Evolutionary conservation across 768 basidiomycete genomes (phyloP), one percentile per base, ranked within the genome.

Genomic region (Arthromyces matolae): DNA sequence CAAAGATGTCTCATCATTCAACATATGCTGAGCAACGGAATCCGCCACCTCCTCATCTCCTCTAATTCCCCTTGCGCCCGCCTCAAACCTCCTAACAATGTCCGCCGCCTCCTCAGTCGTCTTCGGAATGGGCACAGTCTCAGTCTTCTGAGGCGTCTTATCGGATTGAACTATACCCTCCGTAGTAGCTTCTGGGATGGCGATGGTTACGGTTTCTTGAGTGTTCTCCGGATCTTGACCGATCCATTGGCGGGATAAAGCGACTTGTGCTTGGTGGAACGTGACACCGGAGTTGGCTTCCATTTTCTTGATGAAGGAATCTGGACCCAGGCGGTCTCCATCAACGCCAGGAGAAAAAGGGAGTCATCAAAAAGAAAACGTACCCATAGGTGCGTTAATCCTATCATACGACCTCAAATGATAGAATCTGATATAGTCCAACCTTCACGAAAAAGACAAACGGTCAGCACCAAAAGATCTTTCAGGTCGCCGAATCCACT

Each of bases 321-420:
- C 63, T 59, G 8, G 27, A 13, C 1, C 7, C 25, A 14, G 7
- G 37, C 7, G 19, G 18, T 27, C 8, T 16, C 12, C n/a, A 12
- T 23, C 10, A 13, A 24, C 8, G 24, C 13, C 9, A n/a, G 6
- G 42, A 33, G 3, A 29, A 13, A 22, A 22, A 8, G 9, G 35
- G 3, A 13, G 32, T 33, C 1, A 13, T n/a, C 13, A 35, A 28
- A 2, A 38, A n/a, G 12, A 5, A 2, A 6, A 62, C 78, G 59
- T 51, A 83, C 84, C 67, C 52, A 70, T 64, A 1, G 89, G 86
- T 0, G 85, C 84, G 59, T 93, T 93, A 60, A 94, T 89, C 20
- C 93, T 76, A 61, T 97, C 94, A 62, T 94, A 99, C 1, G 85
- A 72, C 24, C 96, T 80, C 20, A 99, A 75, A 67, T 98, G 93